Conservation (phyloP, 1,284 basidiomycete species). For the Heliocybe sulcata region DNA sequence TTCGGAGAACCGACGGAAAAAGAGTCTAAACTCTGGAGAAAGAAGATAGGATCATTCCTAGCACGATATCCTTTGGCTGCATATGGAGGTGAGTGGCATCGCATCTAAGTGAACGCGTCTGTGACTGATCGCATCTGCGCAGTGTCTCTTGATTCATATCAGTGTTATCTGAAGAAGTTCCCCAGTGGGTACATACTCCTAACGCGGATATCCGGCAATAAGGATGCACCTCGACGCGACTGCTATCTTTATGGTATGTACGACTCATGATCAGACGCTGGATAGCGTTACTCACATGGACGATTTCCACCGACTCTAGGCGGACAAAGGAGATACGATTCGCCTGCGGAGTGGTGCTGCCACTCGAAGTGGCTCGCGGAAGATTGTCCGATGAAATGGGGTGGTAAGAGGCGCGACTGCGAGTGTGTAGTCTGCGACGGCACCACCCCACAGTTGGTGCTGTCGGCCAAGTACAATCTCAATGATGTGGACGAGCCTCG, state of each 20-base stretch:
- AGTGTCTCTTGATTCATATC: slow-evolving; percentile 4
- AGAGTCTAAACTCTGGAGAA: slow-evolving; percentile 11
- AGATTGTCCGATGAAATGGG: neutral
- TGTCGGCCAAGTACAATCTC: neutral
- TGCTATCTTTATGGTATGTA: slow-evolving; percentile 17
- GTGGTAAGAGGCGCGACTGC: neutral
- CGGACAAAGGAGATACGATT: slow-evolving; percentile 18
- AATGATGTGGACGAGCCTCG: neutral
- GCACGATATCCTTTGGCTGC: slow-evolving; percentile 14
- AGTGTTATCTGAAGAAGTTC: slow-evolving; percentile 12
- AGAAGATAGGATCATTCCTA: slow-evolving; percentile 16
- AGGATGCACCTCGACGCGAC: slow-evolving; percentile 15
- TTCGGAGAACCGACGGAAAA: slow-evolving; percentile 10
- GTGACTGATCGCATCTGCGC: slow-evolving; percentile 4
- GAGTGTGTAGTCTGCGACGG: neutral
- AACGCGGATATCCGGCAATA: slow-evolving; percentile 17
- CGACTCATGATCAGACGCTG: neutral
- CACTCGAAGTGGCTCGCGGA: slow-evolving; percentile 20
- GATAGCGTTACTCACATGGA: neutral
- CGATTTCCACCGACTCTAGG: too few species aligned
- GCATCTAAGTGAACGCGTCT: neutral
- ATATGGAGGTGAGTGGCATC: slow-evolving; percentile 10
- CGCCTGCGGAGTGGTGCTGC: slow-evolving; percentile 19
- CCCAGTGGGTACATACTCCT: slow-evolving; percentile 18
- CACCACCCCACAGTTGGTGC: neutral